A percentile compares a stretch with the other conserved stretches of the same genome.
phyloP scores from a whole-genome alignment of 345 rosid genomes.

The Hibiscus tridactylites region DNA sequence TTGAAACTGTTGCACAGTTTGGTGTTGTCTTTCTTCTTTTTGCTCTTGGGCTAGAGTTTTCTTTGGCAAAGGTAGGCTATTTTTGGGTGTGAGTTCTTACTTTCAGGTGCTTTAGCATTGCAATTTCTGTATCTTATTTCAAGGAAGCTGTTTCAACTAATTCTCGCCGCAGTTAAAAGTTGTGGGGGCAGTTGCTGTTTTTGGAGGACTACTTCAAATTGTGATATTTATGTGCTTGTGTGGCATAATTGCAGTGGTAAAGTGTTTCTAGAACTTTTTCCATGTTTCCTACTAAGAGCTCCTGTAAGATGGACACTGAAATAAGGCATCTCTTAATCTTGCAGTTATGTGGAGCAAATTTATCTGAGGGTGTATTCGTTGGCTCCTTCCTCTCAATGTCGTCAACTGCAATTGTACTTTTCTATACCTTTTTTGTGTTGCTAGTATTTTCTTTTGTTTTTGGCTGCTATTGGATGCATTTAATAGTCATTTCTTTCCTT shows the following conservation, averaged over 20 bases:
- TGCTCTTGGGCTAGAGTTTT: slow-evolving; percentile 96
- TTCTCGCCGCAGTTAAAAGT: slow-evolving; percentile 66
- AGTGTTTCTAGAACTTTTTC: slow-evolving; percentile 13
- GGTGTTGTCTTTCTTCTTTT: slow-evolving; percentile 99
- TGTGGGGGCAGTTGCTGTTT: slow-evolving; percentile 92
- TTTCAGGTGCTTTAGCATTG: neutral
- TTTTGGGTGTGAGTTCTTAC: neutral
- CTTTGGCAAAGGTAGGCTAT: slow-evolving; percentile 75
- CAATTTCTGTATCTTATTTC: neutral
- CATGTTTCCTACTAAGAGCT: slow-evolving; percentile 7
- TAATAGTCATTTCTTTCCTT: slow-evolving; percentile 14
- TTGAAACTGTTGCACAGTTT: slow-evolving; percentile 93
- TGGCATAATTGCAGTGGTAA: slow-evolving; percentile 71
- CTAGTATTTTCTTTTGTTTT: slow-evolving; percentile 1
- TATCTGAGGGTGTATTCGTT: slow-evolving; percentile 93
- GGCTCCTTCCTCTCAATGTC: slow-evolving; percentile 97
- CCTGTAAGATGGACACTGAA: slow-evolving; percentile 13
- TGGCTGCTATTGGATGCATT: slow-evolving; percentile 7
- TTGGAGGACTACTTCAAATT: slow-evolving; percentile 93
- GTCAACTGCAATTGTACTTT: slow-evolving; percentile 88
- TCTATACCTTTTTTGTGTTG: slow-evolving; percentile 13
- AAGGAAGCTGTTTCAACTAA: slow-evolving; percentile 17
- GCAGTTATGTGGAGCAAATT: slow-evolving; percentile 92
- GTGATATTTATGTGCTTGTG: slow-evolving; percentile 66
- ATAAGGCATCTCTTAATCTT: slow-evolving; percentile 17